Evolutionary conservation across 371 early-diverging fungal genomes (phyloP).

Genomic region (Rhizopus sp.): DNA sequence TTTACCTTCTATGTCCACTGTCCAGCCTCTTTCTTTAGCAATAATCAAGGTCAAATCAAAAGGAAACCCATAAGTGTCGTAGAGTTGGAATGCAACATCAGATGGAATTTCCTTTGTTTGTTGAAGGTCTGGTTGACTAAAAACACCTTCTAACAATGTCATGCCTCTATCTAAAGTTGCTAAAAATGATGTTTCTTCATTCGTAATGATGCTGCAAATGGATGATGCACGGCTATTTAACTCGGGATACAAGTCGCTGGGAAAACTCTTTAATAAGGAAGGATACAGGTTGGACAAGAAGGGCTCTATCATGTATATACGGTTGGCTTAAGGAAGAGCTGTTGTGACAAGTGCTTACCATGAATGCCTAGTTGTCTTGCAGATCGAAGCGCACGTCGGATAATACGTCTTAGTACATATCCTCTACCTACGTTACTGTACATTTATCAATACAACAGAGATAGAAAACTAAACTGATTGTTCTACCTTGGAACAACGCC

Average conservation of each 20-base stretch:
- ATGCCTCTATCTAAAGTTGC: slow-evolving; percentile 68
- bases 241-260: slow-evolving; percentile 58
- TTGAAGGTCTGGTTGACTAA: slow-evolving; percentile 45
- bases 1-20: slow-evolving; percentile 59
- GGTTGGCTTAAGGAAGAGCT: background rate
- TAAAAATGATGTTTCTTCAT: slow-evolving; percentile 71
- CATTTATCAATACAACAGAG: background rate
- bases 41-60: slow-evolving; percentile 73
- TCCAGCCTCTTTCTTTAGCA: slow-evolving; percentile 73
- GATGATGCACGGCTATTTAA: slow-evolving; percentile 54
- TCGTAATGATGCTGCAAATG: slow-evolving; percentile 57
- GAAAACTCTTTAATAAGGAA: slow-evolving; percentile 56
- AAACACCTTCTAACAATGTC: slow-evolving; percentile 58
- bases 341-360: slow-evolving; percentile 27
- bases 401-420: slow-evolving; percentile 77
- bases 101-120: slow-evolving; percentile 45
- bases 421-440: slow-evolving; percentile 72
- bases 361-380: slow-evolving; percentile 68
- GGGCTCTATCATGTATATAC: slow-evolving; percentile 37
- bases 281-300: slow-evolving; percentile 68
- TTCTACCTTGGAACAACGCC: slow-evolving; percentile 74
- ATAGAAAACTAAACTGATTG: background rate
- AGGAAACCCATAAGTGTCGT: slow-evolving; percentile 81
- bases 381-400: slow-evolving; percentile 73
- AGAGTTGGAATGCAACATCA: slow-evolving; percentile 66